Conservation (phyloP, 768 basidiomycete species). For the Glaciozyma antarctica region DNA sequence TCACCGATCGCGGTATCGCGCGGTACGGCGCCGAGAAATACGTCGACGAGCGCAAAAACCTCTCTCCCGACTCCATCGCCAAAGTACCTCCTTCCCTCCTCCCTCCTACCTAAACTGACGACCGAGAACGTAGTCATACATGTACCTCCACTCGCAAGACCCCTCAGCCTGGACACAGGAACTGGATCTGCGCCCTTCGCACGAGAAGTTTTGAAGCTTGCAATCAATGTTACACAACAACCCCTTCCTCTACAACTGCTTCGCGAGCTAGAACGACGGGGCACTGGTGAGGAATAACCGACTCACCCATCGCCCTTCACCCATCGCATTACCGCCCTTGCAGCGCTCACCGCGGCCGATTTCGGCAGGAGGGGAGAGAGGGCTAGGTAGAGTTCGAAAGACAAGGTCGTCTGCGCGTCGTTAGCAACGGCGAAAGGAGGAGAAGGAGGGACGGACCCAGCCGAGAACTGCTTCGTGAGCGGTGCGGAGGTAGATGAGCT, state of each 20-base stretch:
- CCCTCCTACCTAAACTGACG: neutral
- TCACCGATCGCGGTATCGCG: neutral
- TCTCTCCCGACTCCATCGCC: neutral
- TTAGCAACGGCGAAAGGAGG: neutral
- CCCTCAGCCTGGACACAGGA: neutral
- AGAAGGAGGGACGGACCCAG: slow-evolving; percentile 58
- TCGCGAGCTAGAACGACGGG: neutral
- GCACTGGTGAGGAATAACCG: slow-evolving; percentile 58
- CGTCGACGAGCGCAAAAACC: neutral
- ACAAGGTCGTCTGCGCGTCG: slow-evolving; percentile 66
- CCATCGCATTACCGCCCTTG: slow-evolving; percentile 83
- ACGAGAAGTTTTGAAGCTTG: neutral
- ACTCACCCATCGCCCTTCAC: slow-evolving; percentile 76
- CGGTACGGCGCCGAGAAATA: neutral
- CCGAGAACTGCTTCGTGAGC: slow-evolving; percentile 82
- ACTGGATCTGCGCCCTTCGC: neutral
- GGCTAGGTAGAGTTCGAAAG: slow-evolving; percentile 81
- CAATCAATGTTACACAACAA: too few species aligned
- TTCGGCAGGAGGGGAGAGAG: slow-evolving; percentile 77
- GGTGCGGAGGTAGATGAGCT: slow-evolving; percentile 76
- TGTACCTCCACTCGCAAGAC: neutral
- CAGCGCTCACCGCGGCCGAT: slow-evolving; percentile 73
- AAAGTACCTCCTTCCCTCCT: neutral
- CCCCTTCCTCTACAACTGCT: too few species aligned
- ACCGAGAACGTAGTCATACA: neutral